These are phyloP conservation scores for Isabelozyma gotoi DNA, from an alignment of 805 yeast species.

Conservation along the genomic window DNA sequence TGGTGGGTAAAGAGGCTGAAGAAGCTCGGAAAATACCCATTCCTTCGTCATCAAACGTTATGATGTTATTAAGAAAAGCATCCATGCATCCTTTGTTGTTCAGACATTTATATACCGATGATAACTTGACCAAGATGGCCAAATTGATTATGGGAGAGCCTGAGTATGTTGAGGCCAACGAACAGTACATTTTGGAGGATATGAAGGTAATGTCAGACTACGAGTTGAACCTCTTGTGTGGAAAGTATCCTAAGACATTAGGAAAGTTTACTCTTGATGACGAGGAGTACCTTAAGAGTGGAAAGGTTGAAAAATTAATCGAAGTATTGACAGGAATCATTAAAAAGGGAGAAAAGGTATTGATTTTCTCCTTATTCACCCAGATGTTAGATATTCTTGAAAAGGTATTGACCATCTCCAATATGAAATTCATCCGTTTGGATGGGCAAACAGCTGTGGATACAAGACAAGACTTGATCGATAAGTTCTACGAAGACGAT, in stretches of 20 bases:
- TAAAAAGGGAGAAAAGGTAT: constrained; percentile 62
- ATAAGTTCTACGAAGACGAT: constrained; percentile 78
- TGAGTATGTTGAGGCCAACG: constrained; percentile 75
- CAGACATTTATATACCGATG: constrained; percentile 61
- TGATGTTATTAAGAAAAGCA: constrained; percentile 90
- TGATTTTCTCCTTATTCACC: constrained; percentile 89
- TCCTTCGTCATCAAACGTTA: constrained; percentile 59
- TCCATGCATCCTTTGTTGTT: constrained; percentile 89
- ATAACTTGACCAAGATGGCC: constrained; percentile 63
- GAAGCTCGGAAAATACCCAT: constrained; percentile 30
- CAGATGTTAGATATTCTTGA: constrained; percentile 90
- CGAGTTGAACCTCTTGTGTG: constrained; percentile 77
- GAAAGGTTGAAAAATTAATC: constrained; percentile 64
- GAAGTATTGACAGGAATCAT: constrained; percentile 60
- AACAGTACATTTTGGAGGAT: constrained; percentile 79
- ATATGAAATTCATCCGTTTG: constrained; percentile 73
- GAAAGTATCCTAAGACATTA: constrained; percentile 67
- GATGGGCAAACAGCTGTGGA: constrained; percentile 97
- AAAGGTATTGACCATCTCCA: constrained; percentile 59
- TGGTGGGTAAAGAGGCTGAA: constrained; percentile 37
- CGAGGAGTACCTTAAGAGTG: constrained; percentile 63
- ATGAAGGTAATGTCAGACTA: constrained; percentile 94
- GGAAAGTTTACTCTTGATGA: constrained; percentile 52
- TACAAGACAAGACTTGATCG: constrained; percentile 87
- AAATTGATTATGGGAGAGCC: constrained; percentile 78